Base-by-base conservation (phyloP, 495 filamentous ascomycete species). In the Neurospora hispaniola region DNA sequence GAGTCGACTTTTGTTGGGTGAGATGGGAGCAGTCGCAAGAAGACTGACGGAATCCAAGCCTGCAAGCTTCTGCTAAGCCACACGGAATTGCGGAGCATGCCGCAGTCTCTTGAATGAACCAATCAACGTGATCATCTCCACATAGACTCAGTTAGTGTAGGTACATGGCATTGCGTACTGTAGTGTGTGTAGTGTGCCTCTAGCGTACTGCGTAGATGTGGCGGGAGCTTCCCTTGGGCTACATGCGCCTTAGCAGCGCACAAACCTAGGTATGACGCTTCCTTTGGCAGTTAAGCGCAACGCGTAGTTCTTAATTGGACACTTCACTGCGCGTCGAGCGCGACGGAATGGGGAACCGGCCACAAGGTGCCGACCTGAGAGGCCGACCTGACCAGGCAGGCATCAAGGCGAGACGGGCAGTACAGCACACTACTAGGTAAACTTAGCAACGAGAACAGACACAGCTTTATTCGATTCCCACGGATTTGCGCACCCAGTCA, bases 221-320 rank as follows among this genome's bases (percentile, higher is more conserved):
- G 43, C 72, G 69, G 44, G 72, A 40, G 69, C 72, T 69, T n/a
- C n/a, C n/a, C n/a, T n/a, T 68, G 31, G 5, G 27, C 54, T 14
- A 35, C 14, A 35, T 35, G 5, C 54, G 54, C 23, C 12, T 2
- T 8, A 31, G 54, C 54, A 62, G 23, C 23, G 23, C 48, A 38
- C 35, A 31, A 0, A 62, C 27, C 14, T 31, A n/a, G n/a, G n/a
- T n/a, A 31, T 31, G 54, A 62, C 54, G 72, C 46, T 71, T n/a
- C n/a, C n/a, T n/a, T 73, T 70, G 69, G 69, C 42, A 42, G 39
- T 70, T 48, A 71, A 72, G 74, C 74, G 71, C 70, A 40, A 70
- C 70, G 54, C 54, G 54, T 35, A 35, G 27, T 35, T 38, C 35
- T 66, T 66, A 66, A 66, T 66, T 66, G 54, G 54, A 35, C 31